These are phyloP conservation scores for Fusarium sp. DNA, from an alignment of 2,329 filamentous ascomycete genomes.

Conservation along the genomic window DNA sequence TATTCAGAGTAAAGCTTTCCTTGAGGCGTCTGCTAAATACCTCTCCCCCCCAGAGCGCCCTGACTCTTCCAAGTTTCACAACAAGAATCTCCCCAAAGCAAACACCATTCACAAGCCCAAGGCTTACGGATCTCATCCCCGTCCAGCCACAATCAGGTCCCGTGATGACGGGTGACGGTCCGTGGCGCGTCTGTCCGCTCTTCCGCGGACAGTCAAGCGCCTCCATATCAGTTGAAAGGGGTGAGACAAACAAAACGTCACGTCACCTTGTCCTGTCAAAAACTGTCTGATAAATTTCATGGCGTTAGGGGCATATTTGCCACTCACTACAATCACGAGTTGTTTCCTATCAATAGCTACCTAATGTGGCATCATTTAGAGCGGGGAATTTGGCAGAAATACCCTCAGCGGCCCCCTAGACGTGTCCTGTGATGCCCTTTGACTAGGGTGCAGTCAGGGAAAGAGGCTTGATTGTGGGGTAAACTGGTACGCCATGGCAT, in stretches of 20 bases:
- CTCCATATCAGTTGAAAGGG: constrained; percentile 6
- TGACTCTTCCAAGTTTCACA: constrained; percentile 26
- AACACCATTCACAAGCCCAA: constrained; percentile 5
- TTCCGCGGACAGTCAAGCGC: constrained; percentile 23
- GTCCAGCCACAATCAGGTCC: constrained; percentile 36
- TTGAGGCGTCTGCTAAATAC: constrained; percentile 9
- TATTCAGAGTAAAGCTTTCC: not conserved
- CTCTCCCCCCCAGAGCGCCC: not conserved
- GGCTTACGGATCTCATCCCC: constrained; percentile 25
- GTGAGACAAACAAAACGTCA: constrained; percentile 6
- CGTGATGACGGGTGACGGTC: constrained; percentile 45
- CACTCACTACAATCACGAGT: too few species aligned
- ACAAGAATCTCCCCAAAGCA: not conserved
- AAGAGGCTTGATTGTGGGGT: constrained; percentile 41
- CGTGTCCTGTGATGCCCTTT: constrained; percentile 39
- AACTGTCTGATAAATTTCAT: constrained; percentile 6
- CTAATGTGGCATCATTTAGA: constrained; percentile 34
- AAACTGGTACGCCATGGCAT: constrained; percentile 38
- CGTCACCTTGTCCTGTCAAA: constrained; percentile 31
- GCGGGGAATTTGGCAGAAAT: constrained; percentile 23
- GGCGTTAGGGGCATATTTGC: constrained; percentile 16
- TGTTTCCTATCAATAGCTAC: not conserved
- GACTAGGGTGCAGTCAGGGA: constrained; percentile 27
- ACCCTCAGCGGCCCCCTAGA: constrained; percentile 29
- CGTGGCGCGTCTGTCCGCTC: constrained; percentile 45